Evolutionary conservation across 2,329 filamentous ascomycete species (phyloP).

Genomic region (Hymenoscyphus scutula): DNA sequence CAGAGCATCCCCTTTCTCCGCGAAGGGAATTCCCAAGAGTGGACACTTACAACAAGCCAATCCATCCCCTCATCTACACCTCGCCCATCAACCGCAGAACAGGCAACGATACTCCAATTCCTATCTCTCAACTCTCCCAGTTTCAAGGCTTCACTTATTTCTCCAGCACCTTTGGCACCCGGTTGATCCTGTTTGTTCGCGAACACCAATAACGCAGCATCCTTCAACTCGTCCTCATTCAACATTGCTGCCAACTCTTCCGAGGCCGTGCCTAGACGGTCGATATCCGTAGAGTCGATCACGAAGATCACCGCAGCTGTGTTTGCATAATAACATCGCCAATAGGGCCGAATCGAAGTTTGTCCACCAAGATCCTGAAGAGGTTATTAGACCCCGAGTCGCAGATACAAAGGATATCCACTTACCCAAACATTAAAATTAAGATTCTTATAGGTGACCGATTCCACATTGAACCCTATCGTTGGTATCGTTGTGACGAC

Average conservation of each 20-base stretch:
- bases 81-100: slow-evolving; percentile 90
- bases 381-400: slow-evolving; percentile 4
- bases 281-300: slow-evolving; percentile 96
- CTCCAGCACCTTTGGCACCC: slow-evolving; percentile 91
- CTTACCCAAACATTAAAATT: slow-evolving; percentile 98
- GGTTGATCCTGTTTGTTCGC: slow-evolving; percentile 99
- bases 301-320: slow-evolving; percentile 98
- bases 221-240: slow-evolving; percentile 93
- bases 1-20: background rate
- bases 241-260: slow-evolving; percentile 95
- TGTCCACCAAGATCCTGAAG: slow-evolving; percentile 82
- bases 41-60: slow-evolving; percentile 68
- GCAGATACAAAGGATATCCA: slow-evolving; percentile 13
- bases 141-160: slow-evolving; percentile 91
- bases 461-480: slow-evolving; percentile 99
- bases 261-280: slow-evolving; percentile 85
- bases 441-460: slow-evolving; percentile 95
- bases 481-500: slow-evolving; percentile 99
- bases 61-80: slow-evolving; percentile 98
- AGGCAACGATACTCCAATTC: slow-evolving; percentile 99
- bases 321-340: slow-evolving; percentile 99
- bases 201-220: slow-evolving; percentile 89
- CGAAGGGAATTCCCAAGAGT: background rate
- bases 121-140: slow-evolving; percentile 89
- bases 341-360: slow-evolving; percentile 98